These are phyloP conservation scores for Symbiodinium pilosum DNA, from an alignment of 73 alveolate species.

Conservation along the genomic window DNA sequence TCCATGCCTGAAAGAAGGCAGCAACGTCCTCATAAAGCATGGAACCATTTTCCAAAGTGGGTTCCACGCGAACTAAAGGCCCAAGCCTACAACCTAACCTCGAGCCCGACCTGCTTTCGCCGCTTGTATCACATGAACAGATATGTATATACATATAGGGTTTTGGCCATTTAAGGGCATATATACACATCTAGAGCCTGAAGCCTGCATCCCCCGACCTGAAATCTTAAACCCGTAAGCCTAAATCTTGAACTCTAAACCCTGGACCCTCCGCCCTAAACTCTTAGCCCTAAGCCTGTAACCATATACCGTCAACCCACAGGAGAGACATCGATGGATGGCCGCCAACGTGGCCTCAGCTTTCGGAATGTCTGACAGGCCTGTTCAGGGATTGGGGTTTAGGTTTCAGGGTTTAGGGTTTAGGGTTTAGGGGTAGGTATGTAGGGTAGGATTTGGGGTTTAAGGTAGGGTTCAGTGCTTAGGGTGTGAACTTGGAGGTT, in stretches of 20 bases:
- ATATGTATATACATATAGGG: too few relatives aligned
- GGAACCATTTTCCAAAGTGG: too few relatives aligned
- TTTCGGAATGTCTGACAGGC: constrained; percentile 94
- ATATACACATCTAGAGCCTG: too few relatives aligned
- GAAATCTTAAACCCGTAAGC: background rate
- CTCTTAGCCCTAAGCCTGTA: background rate
- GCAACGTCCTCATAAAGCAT: too few relatives aligned
- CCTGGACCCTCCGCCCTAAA: background rate
- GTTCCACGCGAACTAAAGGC: too few relatives aligned
- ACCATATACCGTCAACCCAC: too few relatives aligned
- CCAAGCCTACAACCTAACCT: too few relatives aligned
- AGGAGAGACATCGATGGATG: constrained; percentile 95
- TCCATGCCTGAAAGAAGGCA: too few relatives aligned
- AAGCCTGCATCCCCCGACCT: background rate
- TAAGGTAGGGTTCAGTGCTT: background rate
- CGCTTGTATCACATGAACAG: too few relatives aligned
- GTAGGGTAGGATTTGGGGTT: background rate
- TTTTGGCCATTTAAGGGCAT: too few relatives aligned
- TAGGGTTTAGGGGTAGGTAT: background rate
- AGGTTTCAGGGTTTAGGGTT: background rate
- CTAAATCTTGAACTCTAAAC: background rate
- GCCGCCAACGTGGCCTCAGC: constrained; percentile 94
- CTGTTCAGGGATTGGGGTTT: background rate
- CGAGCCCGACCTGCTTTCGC: too few relatives aligned
- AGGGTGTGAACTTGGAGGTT: background rate